These are phyloP conservation scores for Alloteropsis angusta DNA, from an alignment of 202 grass and related monocot genomes.

Conservation along the genomic window DNA sequence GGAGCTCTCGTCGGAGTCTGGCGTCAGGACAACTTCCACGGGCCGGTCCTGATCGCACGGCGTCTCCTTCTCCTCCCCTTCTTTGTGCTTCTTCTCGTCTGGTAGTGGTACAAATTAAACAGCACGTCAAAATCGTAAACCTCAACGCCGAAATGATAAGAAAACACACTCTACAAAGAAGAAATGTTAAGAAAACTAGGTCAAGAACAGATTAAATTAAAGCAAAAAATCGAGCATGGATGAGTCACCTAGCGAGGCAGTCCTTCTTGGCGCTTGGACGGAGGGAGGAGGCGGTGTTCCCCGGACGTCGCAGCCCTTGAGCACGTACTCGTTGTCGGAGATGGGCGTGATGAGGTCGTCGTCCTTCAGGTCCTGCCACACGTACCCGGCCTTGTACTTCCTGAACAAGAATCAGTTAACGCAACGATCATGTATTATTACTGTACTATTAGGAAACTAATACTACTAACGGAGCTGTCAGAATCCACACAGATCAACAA, in stretches of 20 bases:
- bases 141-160: background rate
- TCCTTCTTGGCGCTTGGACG: background rate
- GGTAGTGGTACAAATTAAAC: background rate
- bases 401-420: constrained; percentile 2
- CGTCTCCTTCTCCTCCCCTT: background rate
- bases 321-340: constrained; percentile 68
- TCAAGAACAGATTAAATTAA: background rate
- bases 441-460: background rate
- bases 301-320: constrained; percentile 57
- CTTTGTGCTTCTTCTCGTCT: background rate
- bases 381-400: constrained; percentile 42
- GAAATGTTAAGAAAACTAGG: too few species aligned
- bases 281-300: constrained; percentile 11
- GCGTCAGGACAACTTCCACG: background rate
- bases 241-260: background rate
- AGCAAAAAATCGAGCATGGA: background rate
- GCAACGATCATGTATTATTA: background rate
- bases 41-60: background rate
- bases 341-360: constrained; percentile 60
- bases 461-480: too few species aligned
- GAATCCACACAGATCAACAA: background rate
- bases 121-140: background rate
- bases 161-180: background rate
- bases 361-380: constrained; percentile 69
- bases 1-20: constrained; percentile 7